phyloP scores from a whole-genome alignment of 164 flowering plant genomes.

The Vitis amurensis region DNA sequence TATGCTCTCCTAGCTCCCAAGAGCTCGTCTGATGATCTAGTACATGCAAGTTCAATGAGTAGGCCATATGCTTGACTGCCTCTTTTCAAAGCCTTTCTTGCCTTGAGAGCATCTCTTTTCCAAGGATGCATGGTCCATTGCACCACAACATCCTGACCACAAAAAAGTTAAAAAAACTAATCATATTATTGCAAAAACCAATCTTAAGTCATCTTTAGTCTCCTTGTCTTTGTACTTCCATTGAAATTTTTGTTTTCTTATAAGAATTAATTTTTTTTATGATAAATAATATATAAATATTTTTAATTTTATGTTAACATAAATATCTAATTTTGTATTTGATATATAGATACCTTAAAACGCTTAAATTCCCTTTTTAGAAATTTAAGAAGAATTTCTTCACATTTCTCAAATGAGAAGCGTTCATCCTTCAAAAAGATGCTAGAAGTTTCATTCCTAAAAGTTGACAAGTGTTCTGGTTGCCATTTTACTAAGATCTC shows the following conservation, averaged over 20 bases:
- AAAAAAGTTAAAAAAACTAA: neutral
- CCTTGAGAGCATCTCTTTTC: slow-evolving; percentile 86
- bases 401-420: slow-evolving; percentile 55
- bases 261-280: too few species aligned
- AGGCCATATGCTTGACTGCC: slow-evolving; percentile 35
- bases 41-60: slow-evolving; percentile 72
- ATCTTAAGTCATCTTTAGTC: too few species aligned
- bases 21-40: slow-evolving; percentile 75
- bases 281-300: too few species aligned
- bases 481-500: too few species aligned
- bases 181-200: too few species aligned
- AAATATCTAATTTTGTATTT: too few species aligned
- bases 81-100: slow-evolving; percentile 48
- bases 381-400: slow-evolving; percentile 29
- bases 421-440: slow-evolving; percentile 45
- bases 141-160: slow-evolving; percentile 63
- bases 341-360: slow-evolving; percentile 46
- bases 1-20: slow-evolving; percentile 81
- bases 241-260: too few species aligned
- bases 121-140: slow-evolving; percentile 82
- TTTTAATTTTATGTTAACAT: neutral
- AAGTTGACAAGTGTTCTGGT: too few species aligned
- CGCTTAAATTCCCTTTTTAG: slow-evolving; percentile 64
- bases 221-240: too few species aligned
- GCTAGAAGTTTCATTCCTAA: too few species aligned